Evolutionary conservation across 1,139 yeast species (phyloP), one percentile per base, ranked within the genome.

Genomic region (Geotrichum restrictum): DNA sequence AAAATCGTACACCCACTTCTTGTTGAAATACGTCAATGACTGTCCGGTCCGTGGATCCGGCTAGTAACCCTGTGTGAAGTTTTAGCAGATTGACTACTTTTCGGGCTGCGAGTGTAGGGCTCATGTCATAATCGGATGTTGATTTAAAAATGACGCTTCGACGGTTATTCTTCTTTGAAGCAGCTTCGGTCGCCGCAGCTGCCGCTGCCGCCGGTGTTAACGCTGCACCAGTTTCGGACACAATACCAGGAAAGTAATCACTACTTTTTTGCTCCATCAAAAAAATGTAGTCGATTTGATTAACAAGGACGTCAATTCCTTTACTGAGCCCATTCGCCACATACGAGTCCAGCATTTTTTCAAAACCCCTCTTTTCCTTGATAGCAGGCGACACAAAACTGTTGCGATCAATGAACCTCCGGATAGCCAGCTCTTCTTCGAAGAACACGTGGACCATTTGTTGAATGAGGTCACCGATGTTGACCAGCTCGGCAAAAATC

Each of bases 371-470:
- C 66, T 93, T 93, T 40, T 82, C 82, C 63, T 88, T 93, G 47
- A 87, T 78, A 3, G 94, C 81, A 18, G 88, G 87, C 56, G 88
- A 83, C 53, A 88, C 73, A 62, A 91, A 86, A 54, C 94, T 95
- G 59, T 84, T 85, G 55, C 81, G 78, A 61, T 81, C 82, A 24
- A 88, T 80, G 24, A 84, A 77, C 43, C 78, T 78, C 47, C 79
- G 73, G 42, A 75, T 70, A 2, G 86, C 77, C 59, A 93, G 75
- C 65, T 93, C 98, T 64, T 88, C 93, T 60, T 87, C 85, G 69
- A 88, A 91, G 63, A 93, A 93, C 1, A 89, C 88, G 56, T 88
- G 93, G 43, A 89, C 73, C 95, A 93, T 88, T 66, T 91, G 98
- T 63, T 88, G 85, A 31, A 93, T 88, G 57, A 91, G 73, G 66